Conservation (phyloP, 2,329 filamentous ascomycete genomes). For the Venturia oleaginea region DNA sequence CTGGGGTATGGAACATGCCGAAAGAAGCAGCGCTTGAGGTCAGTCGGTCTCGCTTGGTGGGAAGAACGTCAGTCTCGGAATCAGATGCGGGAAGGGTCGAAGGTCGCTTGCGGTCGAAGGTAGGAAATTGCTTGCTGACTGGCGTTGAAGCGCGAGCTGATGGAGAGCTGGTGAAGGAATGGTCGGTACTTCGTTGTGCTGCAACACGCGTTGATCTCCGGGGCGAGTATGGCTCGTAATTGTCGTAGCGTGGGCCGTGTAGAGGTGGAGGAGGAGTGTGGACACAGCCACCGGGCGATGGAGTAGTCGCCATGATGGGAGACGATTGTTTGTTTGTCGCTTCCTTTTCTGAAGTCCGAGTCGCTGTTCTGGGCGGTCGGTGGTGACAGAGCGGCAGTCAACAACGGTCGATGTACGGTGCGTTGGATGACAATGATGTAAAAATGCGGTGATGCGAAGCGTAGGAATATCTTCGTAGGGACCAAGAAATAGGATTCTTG, state of each 20-base stretch:
- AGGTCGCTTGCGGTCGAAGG: constrained; percentile 28
- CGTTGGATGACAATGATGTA: background rate
- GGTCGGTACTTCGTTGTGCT: constrained; percentile 35
- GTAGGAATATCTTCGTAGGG: background rate
- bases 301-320: constrained; percentile 41
- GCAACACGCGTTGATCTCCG: constrained; percentile 60
- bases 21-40: constrained; percentile 7
- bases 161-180: constrained; percentile 13
- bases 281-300: constrained; percentile 49
- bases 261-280: constrained; percentile 61
- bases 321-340: background rate
- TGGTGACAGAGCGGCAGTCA: background rate
- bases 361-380: background rate
- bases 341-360: background rate
- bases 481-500: background rate
- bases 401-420: background rate
- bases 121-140: background rate
- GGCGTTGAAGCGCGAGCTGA: constrained; percentile 9
- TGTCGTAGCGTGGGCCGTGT: constrained; percentile 54
- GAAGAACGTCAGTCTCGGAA: constrained; percentile 7
- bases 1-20: constrained; percentile 65
- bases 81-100: constrained; percentile 31
- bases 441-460: background rate
- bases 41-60: background rate
- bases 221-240: constrained; percentile 64